Evolutionary conservation across 768 basidiomycete genomes (phyloP).

Genomic region (Lenzites betulinus): DNA sequence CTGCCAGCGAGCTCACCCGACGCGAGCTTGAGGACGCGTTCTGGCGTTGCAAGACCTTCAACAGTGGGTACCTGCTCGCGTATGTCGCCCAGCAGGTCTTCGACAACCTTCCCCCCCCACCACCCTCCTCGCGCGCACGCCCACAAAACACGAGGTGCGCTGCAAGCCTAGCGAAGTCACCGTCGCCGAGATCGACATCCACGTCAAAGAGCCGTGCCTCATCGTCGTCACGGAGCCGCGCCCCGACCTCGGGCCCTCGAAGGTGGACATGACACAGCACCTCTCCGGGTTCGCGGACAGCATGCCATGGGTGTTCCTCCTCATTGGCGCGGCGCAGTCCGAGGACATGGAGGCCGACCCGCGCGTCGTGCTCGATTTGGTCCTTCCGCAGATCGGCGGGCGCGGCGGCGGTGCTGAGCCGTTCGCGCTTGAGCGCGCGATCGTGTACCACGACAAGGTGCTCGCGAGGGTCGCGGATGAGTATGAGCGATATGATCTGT

Average conservation of each 20-base stretch:
- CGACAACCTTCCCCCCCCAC: constrained; percentile 19
- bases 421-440: constrained; percentile 25
- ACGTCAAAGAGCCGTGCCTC: constrained; percentile 16
- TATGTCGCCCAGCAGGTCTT: constrained; percentile 24
- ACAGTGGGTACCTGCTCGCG: constrained; percentile 16
- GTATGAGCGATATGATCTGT: constrained; percentile 8
- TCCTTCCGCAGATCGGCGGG: constrained; percentile 21
- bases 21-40: constrained; percentile 27
- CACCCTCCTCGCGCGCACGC: constrained; percentile 23
- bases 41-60: constrained; percentile 24
- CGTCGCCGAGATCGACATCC: constrained; percentile 22
- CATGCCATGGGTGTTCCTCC: constrained; percentile 23
- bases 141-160: constrained; percentile 15
- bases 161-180: constrained; percentile 18
- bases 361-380: constrained; percentile 23
- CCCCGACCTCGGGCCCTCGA: constrained; percentile 14
- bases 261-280: constrained; percentile 16
- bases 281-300: constrained; percentile 18
- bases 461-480: constrained; percentile 19
- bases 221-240: constrained; percentile 19
- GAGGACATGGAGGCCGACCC: constrained; percentile 17
- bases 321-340: constrained; percentile 19
- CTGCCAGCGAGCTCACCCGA: constrained; percentile 4
- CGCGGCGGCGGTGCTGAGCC: constrained; percentile 24
- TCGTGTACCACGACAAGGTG: constrained; percentile 23